A percentile compares a stretch with the other conserved stretches of the same genome.
These are phyloP conservation scores for Casuarina glauca DNA, from an alignment of 306 rosid species.

Conservation along the genomic window DNA sequence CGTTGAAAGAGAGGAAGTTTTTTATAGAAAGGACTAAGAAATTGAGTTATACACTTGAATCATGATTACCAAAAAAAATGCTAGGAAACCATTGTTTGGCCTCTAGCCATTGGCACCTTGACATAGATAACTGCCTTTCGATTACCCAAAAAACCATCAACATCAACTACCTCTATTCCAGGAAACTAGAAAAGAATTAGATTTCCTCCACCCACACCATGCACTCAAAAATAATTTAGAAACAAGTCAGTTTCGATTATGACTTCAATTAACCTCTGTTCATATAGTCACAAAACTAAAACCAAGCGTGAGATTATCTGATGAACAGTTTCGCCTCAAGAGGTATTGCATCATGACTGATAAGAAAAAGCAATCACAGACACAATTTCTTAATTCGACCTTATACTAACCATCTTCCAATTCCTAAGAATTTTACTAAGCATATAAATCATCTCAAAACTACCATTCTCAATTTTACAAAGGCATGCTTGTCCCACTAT, in stretches of 20 bases:
- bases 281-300: background rate
- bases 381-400: background rate
- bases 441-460: background rate
- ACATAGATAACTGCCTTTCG: background rate
- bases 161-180: background rate
- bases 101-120: background rate
- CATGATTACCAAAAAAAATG: background rate
- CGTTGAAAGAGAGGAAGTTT: too few relatives aligned
- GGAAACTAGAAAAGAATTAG: background rate
- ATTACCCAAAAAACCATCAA: background rate
- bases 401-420: background rate
- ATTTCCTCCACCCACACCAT: background rate
- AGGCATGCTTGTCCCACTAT: too few relatives aligned
- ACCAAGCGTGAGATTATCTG: background rate
- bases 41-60: too few relatives aligned
- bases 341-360: background rate
- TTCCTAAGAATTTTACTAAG: background rate
- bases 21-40: too few relatives aligned
- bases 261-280: background rate
- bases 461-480: background rate
- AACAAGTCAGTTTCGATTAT: background rate
- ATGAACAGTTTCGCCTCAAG: background rate
- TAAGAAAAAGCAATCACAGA: background rate
- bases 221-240: background rate
- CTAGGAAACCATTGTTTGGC: background rate